Conservation (phyloP, 164 flowering plant species). For the Vitis cinerea region DNA sequence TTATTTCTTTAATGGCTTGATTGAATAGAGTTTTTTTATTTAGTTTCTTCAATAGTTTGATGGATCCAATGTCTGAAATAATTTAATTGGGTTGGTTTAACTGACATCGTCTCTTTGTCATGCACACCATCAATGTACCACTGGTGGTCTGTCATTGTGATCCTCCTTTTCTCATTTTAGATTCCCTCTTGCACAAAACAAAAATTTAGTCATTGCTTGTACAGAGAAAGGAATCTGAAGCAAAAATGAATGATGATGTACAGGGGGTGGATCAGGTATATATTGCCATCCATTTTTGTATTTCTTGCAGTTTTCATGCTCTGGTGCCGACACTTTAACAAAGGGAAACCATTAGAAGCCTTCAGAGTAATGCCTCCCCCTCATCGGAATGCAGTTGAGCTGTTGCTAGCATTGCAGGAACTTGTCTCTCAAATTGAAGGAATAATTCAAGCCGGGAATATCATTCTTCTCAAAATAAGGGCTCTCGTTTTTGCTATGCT, state of each 20-base stretch:
- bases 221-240: neutral
- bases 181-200: neutral
- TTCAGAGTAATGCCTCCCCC: constrained; percentile 66
- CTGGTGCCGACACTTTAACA: constrained; percentile 46
- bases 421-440: constrained; percentile 59
- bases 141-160: neutral
- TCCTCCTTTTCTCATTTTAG: neutral
- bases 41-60: too few species aligned
- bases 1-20: too few species aligned
- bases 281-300: constrained; percentile 47
- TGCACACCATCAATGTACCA: neutral
- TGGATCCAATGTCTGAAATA: too few species aligned
- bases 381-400: constrained; percentile 72
- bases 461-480: constrained; percentile 75
- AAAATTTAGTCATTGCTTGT: neutral
- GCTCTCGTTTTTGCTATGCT: constrained; percentile 65
- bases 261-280: constrained; percentile 75
- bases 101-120: neutral
- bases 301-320: constrained; percentile 57
- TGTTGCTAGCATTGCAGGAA: constrained; percentile 69
- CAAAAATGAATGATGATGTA: constrained; percentile 10
- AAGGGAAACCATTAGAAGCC: constrained; percentile 54
- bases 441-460: constrained; percentile 65
- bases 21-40: too few species aligned
- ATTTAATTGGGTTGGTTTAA: too few species aligned